These are phyloP conservation scores for Fusarium hainanense DNA, from an alignment of 2,329 filamentous ascomycete species.

Conservation along the genomic window DNA sequence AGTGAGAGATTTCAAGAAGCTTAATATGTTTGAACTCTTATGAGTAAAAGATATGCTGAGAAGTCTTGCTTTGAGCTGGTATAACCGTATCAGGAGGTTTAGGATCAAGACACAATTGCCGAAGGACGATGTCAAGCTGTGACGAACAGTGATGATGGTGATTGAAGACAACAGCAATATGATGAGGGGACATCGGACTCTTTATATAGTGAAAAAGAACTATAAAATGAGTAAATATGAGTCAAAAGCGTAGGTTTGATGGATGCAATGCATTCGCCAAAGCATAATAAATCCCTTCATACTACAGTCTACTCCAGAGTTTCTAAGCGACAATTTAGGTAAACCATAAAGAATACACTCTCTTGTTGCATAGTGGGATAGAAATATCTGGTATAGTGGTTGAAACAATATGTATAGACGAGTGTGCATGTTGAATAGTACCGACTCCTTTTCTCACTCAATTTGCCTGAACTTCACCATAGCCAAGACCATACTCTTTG, in stretches of 20 bases:
- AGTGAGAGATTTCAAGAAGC: background rate
- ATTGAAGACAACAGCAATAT: background rate
- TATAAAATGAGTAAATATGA: background rate
- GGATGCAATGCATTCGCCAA: background rate
- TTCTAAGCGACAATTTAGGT: background rate
- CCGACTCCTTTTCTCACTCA: background rate
- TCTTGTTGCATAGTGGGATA: background rate
- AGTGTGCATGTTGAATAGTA: background rate
- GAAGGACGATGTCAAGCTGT: background rate
- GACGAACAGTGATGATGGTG: background rate
- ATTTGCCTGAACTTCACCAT: background rate
- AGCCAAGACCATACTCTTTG: background rate
- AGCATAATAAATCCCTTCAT: background rate
- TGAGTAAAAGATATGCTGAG: background rate
- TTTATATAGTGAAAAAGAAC: background rate
- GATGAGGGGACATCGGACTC: background rate
- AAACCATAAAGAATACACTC: background rate
- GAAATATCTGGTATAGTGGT: background rate
- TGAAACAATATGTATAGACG: background rate
- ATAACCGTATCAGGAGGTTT: background rate
- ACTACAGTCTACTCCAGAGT: background rate
- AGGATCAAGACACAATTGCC: background rate
- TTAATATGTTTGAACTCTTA: background rate
- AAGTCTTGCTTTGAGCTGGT: background rate
- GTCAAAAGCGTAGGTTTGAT: background rate